Evolutionary conservation across 2,329 filamentous ascomycete genomes (phyloP), one percentile per base, ranked within the genome.

Genomic region (Fusarium paranaense): DNA sequence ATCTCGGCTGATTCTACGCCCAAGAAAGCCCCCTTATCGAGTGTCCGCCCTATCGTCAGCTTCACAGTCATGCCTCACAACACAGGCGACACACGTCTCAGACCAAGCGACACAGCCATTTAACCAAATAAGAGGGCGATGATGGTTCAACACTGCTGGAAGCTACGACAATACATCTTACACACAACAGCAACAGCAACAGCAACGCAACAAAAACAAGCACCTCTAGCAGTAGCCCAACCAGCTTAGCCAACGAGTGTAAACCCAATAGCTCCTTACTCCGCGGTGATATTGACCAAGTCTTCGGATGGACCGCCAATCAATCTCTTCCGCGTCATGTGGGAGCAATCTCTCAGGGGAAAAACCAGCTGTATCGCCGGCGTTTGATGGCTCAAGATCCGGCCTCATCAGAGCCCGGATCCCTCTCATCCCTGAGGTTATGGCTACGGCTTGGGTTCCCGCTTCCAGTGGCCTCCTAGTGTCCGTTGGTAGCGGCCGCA

Each of bases 401-500:
- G 9, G 9, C 6, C 18, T n/a, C 20, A 10, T 57, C 20, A 45
- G 61, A 25, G 32, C 52, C 40, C 13, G 22, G 57, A 61, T 20
- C 47, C 18, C 9, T 32, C 27, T 20, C 47, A n/a, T 33, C 58
- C 50, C 45, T 42, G 45, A 54, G 62, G 54, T 45, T 35, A 37
- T 64, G 52, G 69, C 70, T 73, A 62, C 58, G 57, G 69, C 47
- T 66, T 70, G 67, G 65, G 47, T 67, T 64, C 54, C 32, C 67
- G 38, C 56, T 68, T 64, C 66, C 67, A 74, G 75, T 66, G 73
- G 74, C 67, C 71, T 81, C 78, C 82, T 85, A 86, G 71, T 83
- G 83, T 74, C 86, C 86, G 73, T 88, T 87, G 70, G 83, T 83
- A 13, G 82, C 79, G 56, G 81, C 75, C 61, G 80, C 78, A 42